A percentile compares a stretch with the other conserved stretches of the same genome.
These are phyloP conservation scores for Sicyos edulis DNA, from an alignment of 306 rosid species.

Conservation along the genomic window DNA sequence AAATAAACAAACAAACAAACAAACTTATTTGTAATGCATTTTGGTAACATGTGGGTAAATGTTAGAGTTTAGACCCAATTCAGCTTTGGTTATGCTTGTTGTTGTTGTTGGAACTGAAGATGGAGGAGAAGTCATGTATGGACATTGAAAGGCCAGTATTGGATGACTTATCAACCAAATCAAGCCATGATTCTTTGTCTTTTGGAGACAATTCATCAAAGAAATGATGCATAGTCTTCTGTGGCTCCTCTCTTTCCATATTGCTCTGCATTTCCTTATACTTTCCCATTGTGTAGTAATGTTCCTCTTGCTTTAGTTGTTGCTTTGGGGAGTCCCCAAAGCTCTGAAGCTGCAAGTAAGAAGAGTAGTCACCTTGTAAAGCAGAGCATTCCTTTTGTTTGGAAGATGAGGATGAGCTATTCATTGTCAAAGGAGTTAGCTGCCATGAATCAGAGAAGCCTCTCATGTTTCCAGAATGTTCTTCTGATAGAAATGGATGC, in stretches of 20 bases:
- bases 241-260: slow-evolving; percentile 49
- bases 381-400: slow-evolving; percentile 61
- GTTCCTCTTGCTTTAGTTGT: not conserved
- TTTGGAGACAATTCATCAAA: slow-evolving; percentile 78
- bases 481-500: slow-evolving; percentile 65
- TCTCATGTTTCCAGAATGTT: slow-evolving; percentile 67
- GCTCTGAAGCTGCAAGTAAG: slow-evolving; percentile 60
- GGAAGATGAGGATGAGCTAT: slow-evolving; percentile 58
- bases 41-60: slow-evolving; percentile 13
- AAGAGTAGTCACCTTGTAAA: slow-evolving; percentile 47
- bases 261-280: slow-evolving; percentile 20
- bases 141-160: slow-evolving; percentile 65
- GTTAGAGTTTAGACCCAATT: not conserved
- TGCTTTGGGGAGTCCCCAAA: slow-evolving; percentile 2
- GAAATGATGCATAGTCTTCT: slow-evolving; percentile 79
- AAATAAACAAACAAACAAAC: slow-evolving; percentile 6
- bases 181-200: slow-evolving; percentile 67
- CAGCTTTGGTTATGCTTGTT: slow-evolving; percentile 1
- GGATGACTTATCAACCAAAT: slow-evolving; percentile 78
- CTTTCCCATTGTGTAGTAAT: not conserved
- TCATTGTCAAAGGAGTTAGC: slow-evolving; percentile 67
- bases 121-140: slow-evolving; percentile 33
- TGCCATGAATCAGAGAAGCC: slow-evolving; percentile 79
- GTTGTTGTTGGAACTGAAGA: slow-evolving; percentile 8
- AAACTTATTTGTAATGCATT: slow-evolving; percentile 15